These are phyloP conservation scores for Tylopilus plumbeoviolaceoides DNA, from an alignment of 768 basidiomycete genomes.

Conservation along the genomic window DNA sequence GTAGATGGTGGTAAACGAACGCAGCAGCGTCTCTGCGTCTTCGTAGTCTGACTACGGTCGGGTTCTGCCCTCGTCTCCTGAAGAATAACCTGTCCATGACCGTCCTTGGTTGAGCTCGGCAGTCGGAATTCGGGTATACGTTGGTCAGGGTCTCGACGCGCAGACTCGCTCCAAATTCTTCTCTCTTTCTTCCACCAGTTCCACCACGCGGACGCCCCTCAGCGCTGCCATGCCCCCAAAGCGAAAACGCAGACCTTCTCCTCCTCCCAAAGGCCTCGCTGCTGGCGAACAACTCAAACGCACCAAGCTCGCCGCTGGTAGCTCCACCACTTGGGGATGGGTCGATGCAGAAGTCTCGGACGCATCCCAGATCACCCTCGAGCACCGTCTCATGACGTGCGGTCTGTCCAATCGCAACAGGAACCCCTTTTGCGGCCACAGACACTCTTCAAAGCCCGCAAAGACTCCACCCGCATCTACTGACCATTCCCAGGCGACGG, in stretches of 20 bases:
- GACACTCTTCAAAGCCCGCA: slow-evolving; percentile 35
- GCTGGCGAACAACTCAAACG: slow-evolving; percentile 64
- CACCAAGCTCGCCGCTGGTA: slow-evolving; percentile 43
- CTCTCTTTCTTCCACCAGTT: background rate
- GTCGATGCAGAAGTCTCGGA: slow-evolving; percentile 61
- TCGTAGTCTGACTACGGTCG: slow-evolving; percentile 41
- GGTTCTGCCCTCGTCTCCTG: slow-evolving; percentile 19
- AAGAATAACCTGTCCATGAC: slow-evolving; percentile 26
- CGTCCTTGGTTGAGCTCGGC: slow-evolving; percentile 2
- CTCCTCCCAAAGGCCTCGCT: slow-evolving; percentile 46
- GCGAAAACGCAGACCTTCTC: slow-evolving; percentile 52
- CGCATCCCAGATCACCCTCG: slow-evolving; percentile 55
- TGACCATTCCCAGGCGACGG: slow-evolving; percentile 8
- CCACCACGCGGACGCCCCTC: background rate
- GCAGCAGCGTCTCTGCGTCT: slow-evolving; percentile 39
- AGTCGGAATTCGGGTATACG: slow-evolving; percentile 22
- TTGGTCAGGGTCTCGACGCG: slow-evolving; percentile 14
- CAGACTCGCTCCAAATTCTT: slow-evolving; percentile 7
- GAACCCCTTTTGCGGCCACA: slow-evolving; percentile 56
- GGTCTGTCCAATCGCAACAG: slow-evolving; percentile 54
- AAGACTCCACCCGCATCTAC: slow-evolving; percentile 9
- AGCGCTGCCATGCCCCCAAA: slow-evolving; percentile 47
- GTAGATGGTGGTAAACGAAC: slow-evolving; percentile 32
- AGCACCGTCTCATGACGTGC: slow-evolving; percentile 65
- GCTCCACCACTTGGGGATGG: slow-evolving; percentile 72